A percentile compares a stretch with the other conserved stretches of the same genome.
These are phyloP conservation scores for Saccharomycopsis sp. DNA, from an alignment of 805 yeast genomes.

Conservation along the genomic window DNA sequence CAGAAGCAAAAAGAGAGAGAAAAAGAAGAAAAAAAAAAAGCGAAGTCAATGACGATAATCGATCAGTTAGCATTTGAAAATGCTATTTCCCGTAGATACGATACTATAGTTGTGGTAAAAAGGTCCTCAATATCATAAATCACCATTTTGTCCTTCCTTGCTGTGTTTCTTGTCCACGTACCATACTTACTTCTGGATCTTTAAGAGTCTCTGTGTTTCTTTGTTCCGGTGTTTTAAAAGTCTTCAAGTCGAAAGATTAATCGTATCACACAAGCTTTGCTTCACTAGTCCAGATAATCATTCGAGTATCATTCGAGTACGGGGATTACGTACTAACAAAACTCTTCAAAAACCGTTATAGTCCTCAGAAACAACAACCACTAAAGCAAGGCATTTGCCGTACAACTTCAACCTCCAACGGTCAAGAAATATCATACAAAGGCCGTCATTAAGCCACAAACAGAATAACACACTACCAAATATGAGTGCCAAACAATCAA, in stretches of 20 bases:
- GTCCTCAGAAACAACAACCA: too few species aligned
- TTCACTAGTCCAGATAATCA: too few species aligned
- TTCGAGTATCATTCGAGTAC: too few species aligned
- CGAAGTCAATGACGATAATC: not conserved
- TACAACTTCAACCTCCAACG: too few species aligned
- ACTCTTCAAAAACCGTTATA: too few species aligned
- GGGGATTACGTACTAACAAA: too few species aligned
- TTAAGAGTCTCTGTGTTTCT: not conserved
- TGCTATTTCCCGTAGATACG: not conserved
- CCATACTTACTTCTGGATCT: too few species aligned
- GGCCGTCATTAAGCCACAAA: too few species aligned
- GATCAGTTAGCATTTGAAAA: not conserved
- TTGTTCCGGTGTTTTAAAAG: not conserved
- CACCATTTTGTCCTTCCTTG: not conserved
- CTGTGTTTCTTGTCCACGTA: not conserved
- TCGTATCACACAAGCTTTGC: not conserved
- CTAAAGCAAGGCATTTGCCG: too few species aligned
- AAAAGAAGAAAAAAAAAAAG: not conserved
- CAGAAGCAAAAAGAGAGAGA: not conserved
- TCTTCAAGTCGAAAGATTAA: not conserved
- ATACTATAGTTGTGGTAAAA: not conserved
- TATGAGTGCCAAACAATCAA: slow-evolving; percentile 7
- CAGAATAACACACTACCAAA: not conserved
- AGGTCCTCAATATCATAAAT: too few species aligned
- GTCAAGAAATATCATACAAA: too few species aligned